Evolutionary conservation across 164 flowering plant species (phyloP).

Genomic region (Platanus orientalis): DNA sequence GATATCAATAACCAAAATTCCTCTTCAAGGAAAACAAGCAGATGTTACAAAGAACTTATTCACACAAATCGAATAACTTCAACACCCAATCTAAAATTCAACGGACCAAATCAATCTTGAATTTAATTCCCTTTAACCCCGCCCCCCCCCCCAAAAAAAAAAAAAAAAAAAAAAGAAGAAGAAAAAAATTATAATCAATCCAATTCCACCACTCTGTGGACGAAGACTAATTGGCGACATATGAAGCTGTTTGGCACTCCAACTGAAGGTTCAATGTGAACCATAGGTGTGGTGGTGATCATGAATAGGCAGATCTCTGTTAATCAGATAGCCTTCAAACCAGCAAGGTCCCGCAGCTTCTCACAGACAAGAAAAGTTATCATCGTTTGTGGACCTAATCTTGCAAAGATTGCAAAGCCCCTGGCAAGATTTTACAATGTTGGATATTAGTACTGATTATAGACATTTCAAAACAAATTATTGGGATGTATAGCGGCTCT

Average conservation of each 20-base stretch:
- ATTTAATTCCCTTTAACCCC: not conserved
- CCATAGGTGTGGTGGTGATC: not conserved
- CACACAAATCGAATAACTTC: not conserved
- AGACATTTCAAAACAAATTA: too few species aligned
- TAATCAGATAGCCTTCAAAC: conserved; percentile 61
- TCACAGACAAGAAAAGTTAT: conserved; percentile 82
- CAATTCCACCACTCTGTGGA: not conserved
- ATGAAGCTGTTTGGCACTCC: too few species aligned
- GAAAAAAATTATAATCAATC: not conserved
- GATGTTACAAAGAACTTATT: not conserved
- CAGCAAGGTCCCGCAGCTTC: conserved; percentile 73
- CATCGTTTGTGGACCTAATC: conserved; percentile 85
- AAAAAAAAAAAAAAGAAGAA: not conserved
- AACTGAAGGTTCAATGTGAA: not conserved
- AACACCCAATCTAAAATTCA: not conserved
- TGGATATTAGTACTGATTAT: too few species aligned
- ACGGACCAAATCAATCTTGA: not conserved
- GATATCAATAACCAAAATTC: not conserved
- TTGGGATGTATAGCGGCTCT: too few species aligned
- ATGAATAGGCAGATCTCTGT: not conserved
- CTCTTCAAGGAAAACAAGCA: not conserved
- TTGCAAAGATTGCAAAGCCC: conserved; percentile 76
- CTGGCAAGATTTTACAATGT: conserved; percentile 29
- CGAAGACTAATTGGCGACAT: not conserved
- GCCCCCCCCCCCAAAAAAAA: too few species aligned